Conservation (phyloP, 2,329 filamentous ascomycete genomes). For the Rhinocladiella similis region DNA sequence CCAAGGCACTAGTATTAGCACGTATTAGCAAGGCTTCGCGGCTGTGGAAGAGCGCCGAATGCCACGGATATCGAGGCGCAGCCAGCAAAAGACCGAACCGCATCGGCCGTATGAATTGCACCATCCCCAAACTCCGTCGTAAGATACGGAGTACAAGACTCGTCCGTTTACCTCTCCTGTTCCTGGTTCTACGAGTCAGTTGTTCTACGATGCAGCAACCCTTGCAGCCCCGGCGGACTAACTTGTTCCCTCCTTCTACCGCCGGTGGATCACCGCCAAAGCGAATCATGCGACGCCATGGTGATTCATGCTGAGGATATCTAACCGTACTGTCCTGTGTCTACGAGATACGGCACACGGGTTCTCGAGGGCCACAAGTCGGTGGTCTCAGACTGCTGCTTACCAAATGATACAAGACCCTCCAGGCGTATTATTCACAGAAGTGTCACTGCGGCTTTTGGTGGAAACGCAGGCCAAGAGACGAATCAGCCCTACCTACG, state of each 20-base stretch:
- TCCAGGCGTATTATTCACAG: not conserved
- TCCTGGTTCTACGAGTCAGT: too few relatives aligned
- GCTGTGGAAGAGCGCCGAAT: too few relatives aligned
- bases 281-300: too few relatives aligned
- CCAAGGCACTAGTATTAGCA: conserved; percentile 1
- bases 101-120: conserved; percentile 10
- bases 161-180: not conserved
- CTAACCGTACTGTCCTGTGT: not conserved
- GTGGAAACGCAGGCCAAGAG: not conserved
- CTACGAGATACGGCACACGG: not conserved
- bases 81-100: too few relatives aligned
- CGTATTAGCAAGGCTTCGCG: not conserved
- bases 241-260: too few relatives aligned
- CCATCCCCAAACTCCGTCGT: not conserved
- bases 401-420: conserved; percentile 13
- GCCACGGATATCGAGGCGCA: not conserved
- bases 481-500: conserved; percentile 2
- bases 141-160: not conserved
- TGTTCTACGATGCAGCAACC: too few relatives aligned
- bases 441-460: not conserved
- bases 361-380: conserved; percentile 9
- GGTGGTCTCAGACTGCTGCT: conserved; percentile 11
- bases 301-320: too few relatives aligned
- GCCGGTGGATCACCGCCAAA: too few relatives aligned
- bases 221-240: too few relatives aligned